Conservation (phyloP, 2,329 filamentous ascomycete species). For the Emergomyces orientalis region DNA sequence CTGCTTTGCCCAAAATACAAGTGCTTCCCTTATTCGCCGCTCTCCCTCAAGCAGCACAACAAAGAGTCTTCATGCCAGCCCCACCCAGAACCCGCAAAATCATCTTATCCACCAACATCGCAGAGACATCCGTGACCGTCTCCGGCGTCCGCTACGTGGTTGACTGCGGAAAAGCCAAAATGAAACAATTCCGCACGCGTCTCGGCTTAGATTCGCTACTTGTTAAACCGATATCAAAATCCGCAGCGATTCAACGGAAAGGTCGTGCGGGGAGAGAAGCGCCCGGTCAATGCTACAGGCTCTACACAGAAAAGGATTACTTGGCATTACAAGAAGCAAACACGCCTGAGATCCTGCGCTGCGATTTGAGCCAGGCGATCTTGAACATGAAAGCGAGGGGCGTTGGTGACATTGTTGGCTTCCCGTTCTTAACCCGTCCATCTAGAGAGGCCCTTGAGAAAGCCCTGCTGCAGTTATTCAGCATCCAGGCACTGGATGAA, state of each 20-base stretch:
- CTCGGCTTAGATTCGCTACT: conserved; percentile 85
- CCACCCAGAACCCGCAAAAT: conserved; percentile 72
- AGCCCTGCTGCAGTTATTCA: conserved; percentile 68
- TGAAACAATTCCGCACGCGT: conserved; percentile 78
- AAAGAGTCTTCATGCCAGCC: conserved; percentile 71
- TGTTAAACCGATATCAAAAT: conserved; percentile 83
- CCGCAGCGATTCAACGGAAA: conserved; percentile 81
- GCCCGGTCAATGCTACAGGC: conserved; percentile 75
- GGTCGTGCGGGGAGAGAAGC: conserved; percentile 91
- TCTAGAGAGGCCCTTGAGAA: conserved; percentile 69
- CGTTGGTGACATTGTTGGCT: conserved; percentile 68
- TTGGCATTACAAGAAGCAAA: conserved; percentile 61
- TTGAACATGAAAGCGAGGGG: conserved; percentile 91
- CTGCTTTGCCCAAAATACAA: conserved; percentile 58
- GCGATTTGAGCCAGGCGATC: conserved; percentile 75
- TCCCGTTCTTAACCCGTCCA: conserved; percentile 78
- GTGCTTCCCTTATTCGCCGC: conserved; percentile 83
- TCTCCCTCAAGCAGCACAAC: conserved; percentile 75
- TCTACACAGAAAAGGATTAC: conserved; percentile 78
- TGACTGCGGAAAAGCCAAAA: conserved; percentile 86
- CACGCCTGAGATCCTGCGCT: conserved; percentile 80
- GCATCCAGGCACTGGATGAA: conserved; percentile 65
- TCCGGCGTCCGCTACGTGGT: conserved; percentile 86
- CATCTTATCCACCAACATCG: conserved; percentile 90
- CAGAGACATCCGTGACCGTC: conserved; percentile 96